A percentile compares a stretch with the other conserved stretches of the same genome.
phyloP scores from a whole-genome alignment of 2,329 filamentous ascomycete species.

The Proliferodiscus dingleyae region DNA sequence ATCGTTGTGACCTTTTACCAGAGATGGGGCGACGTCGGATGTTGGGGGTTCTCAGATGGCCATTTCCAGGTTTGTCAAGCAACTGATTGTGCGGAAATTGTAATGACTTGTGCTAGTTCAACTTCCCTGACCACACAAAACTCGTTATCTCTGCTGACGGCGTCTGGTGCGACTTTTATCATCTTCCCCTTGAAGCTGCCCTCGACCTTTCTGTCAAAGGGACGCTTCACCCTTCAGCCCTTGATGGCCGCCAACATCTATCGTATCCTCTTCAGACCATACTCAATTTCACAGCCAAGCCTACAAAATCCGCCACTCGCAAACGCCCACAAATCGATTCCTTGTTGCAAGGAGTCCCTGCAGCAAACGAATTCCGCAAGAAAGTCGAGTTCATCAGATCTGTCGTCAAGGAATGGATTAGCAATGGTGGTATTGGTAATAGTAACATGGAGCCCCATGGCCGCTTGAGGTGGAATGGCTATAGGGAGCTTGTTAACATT shows the following conservation, averaged over 20 bases:
- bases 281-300: slow-evolving; percentile 55
- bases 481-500: slow-evolving; percentile 49
- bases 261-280: slow-evolving; percentile 69
- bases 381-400: slow-evolving; percentile 70
- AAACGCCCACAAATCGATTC: slow-evolving; percentile 57
- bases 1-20: slow-evolving; percentile 77
- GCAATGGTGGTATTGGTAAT: slow-evolving; percentile 65
- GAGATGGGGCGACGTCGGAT: slow-evolving; percentile 72
- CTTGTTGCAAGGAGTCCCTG: slow-evolving; percentile 58
- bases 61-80: slow-evolving; percentile 63
- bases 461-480: slow-evolving; percentile 54
- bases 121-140: slow-evolving; percentile 86
- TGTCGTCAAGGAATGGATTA: slow-evolving; percentile 66
- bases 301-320: slow-evolving; percentile 44
- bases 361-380: slow-evolving; percentile 66
- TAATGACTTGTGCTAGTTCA: slow-evolving; percentile 51
- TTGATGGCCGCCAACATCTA: slow-evolving; percentile 65
- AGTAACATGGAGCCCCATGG: slow-evolving; percentile 49
- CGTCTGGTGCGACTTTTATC: slow-evolving; percentile 73
- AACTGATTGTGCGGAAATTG: background rate
- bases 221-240: slow-evolving; percentile 64
- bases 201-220: slow-evolving; percentile 59
- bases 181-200: slow-evolving; percentile 67
- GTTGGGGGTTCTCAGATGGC: slow-evolving; percentile 77
- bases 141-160: slow-evolving; percentile 71